A percentile compares a stretch with the other conserved stretches of the same genome.
Evolutionary conservation across 345 rosid genomes (phyloP).

Genomic region (Erucastrum elatum): DNA sequence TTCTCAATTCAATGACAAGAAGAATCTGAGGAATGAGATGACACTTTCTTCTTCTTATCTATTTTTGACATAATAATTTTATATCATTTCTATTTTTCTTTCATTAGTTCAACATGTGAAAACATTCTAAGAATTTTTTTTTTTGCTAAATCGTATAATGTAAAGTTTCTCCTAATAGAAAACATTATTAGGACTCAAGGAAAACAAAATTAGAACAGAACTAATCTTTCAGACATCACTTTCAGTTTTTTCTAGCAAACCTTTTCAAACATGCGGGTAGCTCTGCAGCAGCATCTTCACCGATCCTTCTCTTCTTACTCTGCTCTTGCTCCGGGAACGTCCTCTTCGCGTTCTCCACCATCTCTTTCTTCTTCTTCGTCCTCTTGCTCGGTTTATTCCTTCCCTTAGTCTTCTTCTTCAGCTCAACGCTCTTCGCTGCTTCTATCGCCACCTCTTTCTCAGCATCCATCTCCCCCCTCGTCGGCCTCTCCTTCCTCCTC

Average conservation of each 20-base stretch:
- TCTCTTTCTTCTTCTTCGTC: constrained; percentile 63
- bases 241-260: constrained; percentile 26
- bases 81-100: neutral
- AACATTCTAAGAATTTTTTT: neutral
- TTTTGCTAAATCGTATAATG: neutral
- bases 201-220: neutral
- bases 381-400: constrained; percentile 74
- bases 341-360: constrained; percentile 54
- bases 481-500: constrained; percentile 60
- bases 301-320: constrained; percentile 60
- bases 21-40: neutral
- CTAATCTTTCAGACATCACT: neutral
- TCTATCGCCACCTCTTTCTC: constrained; percentile 74
- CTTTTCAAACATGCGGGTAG: constrained; percentile 46
- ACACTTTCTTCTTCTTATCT: neutral
- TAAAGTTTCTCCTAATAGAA: neutral
- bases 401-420: constrained; percentile 86
- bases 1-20: neutral
- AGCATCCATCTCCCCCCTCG: constrained; percentile 54
- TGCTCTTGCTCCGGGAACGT: constrained; percentile 64
- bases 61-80: neutral
- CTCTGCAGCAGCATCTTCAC: constrained; percentile 47
- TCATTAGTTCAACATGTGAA: neutral
- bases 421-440: constrained; percentile 46
- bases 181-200: neutral